These are phyloP conservation scores for Lodderomyces orthopsilosis DNA, from an alignment of 1,139 yeast genomes.

Conservation along the genomic window DNA sequence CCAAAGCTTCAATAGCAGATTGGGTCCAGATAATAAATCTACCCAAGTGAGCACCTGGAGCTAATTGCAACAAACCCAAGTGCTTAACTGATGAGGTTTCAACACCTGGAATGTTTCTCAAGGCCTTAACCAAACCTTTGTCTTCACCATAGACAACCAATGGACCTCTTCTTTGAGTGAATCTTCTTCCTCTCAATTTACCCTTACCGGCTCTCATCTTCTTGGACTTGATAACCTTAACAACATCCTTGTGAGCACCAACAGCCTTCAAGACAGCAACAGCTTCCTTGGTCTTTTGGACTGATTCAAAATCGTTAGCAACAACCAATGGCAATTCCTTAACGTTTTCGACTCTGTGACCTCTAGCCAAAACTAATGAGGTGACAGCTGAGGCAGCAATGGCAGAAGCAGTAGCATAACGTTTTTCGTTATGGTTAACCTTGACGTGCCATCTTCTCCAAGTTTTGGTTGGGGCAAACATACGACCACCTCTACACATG, in stretches of 20 bases:
- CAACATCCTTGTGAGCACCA: constrained; percentile 98
- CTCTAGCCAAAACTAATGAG: constrained; percentile 98
- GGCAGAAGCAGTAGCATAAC: constrained; percentile 99
- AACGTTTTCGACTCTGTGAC: constrained; percentile 99
- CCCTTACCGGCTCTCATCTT: constrained; percentile 99
- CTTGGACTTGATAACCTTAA: constrained; percentile 98
- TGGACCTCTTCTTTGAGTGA: constrained; percentile 99
- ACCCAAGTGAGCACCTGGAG: constrained; percentile 99
- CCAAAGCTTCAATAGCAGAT: constrained; percentile 95
- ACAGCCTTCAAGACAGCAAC: constrained; percentile 97
- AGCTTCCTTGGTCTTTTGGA: constrained; percentile 97
- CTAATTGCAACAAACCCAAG: constrained; percentile 96
- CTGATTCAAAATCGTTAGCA: constrained; percentile 87
- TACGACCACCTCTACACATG: constrained; percentile 99
- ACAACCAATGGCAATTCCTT: constrained; percentile 99
- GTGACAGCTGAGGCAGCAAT: constrained; percentile 99
- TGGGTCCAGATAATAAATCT: constrained; percentile 99
- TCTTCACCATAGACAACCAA: constrained; percentile 97
- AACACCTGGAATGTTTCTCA: constrained; percentile 99
- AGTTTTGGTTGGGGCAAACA: constrained; percentile 99
- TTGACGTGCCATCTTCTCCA: constrained; percentile 99
- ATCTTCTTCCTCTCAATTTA: constrained; percentile 99
- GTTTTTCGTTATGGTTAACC: constrained; percentile 99
- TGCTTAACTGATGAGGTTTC: constrained; percentile 93
- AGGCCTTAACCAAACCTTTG: constrained; percentile 96